Base-by-base conservation (phyloP, 345 rosid genomes). In the Eucalyptus pauciflora region DNA sequence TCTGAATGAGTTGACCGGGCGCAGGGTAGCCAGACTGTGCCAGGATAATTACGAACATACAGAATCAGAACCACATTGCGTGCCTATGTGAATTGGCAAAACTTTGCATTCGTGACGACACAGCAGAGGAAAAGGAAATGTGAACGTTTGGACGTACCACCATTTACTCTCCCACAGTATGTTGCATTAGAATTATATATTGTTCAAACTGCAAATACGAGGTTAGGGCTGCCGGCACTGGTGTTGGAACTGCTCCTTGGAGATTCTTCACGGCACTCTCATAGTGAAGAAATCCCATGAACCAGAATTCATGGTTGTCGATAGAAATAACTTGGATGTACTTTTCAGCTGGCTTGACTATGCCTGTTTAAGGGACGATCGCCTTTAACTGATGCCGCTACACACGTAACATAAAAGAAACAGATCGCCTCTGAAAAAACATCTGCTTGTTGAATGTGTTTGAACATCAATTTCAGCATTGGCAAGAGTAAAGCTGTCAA, bases 201-300 rank as follows among this genome's bases (percentile, higher is more conserved):
- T 41, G 15, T 41, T 76, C 15, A 33, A 29, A 41, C 4, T 18
- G 0, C 48, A 76, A 76, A 0, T 41, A 76, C 5, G 10, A 76
- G 85, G 15, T 76, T 41, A 76, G 48, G 15, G 85, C 13, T 71
- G 27, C 81, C 27, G 48, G 8, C 15, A 8, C 3, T 41, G 85
- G 85, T 11, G 10, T 43, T 54, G 85, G 89, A 31, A 87, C 50
- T 27, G 87, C 91, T 31, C 51, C 89, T 54, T 83, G 87, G 24
- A 89, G 88, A 88, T 79, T 79, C 45, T 80, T 43, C 83, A 86
- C 87, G 41, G 91, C 90, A 18, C 88, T 62, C 22, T 69, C 83
- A 13, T 90, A 90, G 91, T 86, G 86, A 52, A 86, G 58, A 60
- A 90, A 90, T 31, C 91, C 91, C 90, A 90, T 90, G 86, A 90